Conservation (phyloP, 2,329 filamentous ascomycete species). For the Sarocladium strictum region DNA sequence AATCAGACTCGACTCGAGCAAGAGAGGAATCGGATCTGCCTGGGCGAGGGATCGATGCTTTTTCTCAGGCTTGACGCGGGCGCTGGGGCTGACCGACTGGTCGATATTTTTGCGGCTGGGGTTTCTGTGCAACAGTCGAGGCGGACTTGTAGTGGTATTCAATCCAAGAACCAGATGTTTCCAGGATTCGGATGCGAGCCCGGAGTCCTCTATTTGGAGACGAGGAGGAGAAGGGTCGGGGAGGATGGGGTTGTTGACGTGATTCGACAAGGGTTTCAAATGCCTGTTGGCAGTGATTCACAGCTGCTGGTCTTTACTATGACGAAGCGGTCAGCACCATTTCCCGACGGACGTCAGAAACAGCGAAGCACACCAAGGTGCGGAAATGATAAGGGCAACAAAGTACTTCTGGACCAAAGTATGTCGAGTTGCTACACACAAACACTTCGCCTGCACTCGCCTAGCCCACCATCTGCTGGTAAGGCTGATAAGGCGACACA, state of each 20-base stretch:
- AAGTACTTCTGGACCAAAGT: background rate
- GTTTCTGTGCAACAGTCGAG: background rate
- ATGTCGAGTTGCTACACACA: background rate
- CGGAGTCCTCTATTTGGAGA: background rate
- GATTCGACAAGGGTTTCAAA: background rate
- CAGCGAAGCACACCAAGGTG: background rate
- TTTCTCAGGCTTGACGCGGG: background rate
- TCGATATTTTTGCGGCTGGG: background rate
- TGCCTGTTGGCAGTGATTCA: slow-evolving; percentile 3
- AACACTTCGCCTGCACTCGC: background rate
- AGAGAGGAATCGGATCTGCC: background rate
- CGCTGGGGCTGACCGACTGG: background rate
- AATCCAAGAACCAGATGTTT: background rate
- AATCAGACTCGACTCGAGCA: too few species aligned
- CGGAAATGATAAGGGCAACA: background rate
- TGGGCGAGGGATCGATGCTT: background rate
- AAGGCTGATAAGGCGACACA: background rate
- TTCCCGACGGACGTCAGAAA: background rate
- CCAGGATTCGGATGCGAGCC: background rate
- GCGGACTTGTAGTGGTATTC: background rate
- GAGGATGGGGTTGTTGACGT: background rate
- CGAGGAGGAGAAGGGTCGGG: background rate
- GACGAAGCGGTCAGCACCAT: slow-evolving; percentile 1
- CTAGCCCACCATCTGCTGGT: background rate
- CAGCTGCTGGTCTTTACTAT: background rate